phyloP scores from a whole-genome alignment of 208 protist genomes.

The Phytomonas sp. region DNA sequence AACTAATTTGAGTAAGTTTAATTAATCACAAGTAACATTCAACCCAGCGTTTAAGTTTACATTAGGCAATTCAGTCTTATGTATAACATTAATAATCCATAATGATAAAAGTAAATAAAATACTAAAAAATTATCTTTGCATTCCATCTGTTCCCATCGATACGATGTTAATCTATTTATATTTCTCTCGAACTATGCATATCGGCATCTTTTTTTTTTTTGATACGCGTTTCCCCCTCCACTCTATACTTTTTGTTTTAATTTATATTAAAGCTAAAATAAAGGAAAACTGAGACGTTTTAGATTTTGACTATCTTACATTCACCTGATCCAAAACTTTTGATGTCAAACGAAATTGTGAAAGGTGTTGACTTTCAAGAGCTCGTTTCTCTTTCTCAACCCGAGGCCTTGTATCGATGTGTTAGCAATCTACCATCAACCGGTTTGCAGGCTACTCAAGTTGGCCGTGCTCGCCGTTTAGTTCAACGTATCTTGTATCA shows the following conservation, averaged over 20 bases:
- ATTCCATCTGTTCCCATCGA: no score
- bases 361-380: constrained; percentile 41
- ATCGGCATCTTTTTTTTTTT: not conserved
- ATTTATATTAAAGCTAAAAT: not conserved
- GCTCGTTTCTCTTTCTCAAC: constrained; percentile 33
- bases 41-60: not conserved
- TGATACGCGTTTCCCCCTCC: not conserved
- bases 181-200: not conserved
- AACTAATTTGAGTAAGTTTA: not conserved
- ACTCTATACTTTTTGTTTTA: not conserved
- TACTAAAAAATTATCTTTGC: not conserved
- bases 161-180: not conserved
- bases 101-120: not conserved
- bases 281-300: not conserved
- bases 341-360: constrained; percentile 13
- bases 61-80: not conserved
- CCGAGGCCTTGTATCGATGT: constrained; percentile 41
- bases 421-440: constrained; percentile 26
- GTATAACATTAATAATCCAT: constrained; percentile 1
- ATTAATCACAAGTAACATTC: not conserved
- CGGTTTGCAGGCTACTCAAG: constrained; percentile 74
- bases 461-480: constrained; percentile 54
- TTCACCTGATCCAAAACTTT: not conserved
- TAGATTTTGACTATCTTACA: constrained; percentile 9
- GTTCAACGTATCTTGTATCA: constrained; percentile 57